Base-by-base conservation (phyloP, 306 rosid species). In the Cyamopsis tetragonoloba region DNA sequence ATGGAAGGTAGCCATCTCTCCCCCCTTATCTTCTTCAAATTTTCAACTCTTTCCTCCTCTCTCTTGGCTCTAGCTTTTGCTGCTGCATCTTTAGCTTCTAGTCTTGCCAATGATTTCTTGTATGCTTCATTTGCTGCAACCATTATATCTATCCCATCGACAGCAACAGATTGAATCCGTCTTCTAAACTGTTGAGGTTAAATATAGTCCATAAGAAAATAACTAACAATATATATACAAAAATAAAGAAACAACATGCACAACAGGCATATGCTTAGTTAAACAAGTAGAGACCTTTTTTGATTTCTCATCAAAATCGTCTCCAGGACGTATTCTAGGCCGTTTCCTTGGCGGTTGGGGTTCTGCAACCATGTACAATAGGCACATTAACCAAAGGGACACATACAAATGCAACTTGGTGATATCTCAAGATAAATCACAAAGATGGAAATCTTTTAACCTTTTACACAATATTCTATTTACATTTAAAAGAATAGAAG, bases 1-100 rank as follows among this genome's bases (percentile, higher is more conserved):
- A 89, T 80, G 44, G 96, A 89, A 43, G 97, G 97, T 14, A 88
- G 75, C 97, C 97, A 89, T 80, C 80, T 89, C 78, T 93, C 97
- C 31, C 98, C 97, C 70, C 95, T 89, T n/a, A 83, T 65, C 82
- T 70, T 88, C 57, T 93, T 89, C 86, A 93, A 77, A 6, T 81
- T 67, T 43, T 84, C 83, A 66, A 93, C 81, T 74, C 98, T 83
- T 80, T 84, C 89, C 78, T 87, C 85, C 62, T 93, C 97, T 79
- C 77, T 86, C 53, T 81, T 83, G 56, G 91, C 86, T 7, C 81
- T 74, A 63, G 83, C 96, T 76, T 84, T 87, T 13, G 76, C 87
- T 9, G 87, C 86, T 47, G 88, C 84, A 2, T 81, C 88, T 86
- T 77, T 89, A 41, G 89, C 86, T 78, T 86, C 89, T 7, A 74